These are phyloP conservation scores for Lentinula lateritia DNA, from an alignment of 768 basidiomycete species.

Conservation along the genomic window DNA sequence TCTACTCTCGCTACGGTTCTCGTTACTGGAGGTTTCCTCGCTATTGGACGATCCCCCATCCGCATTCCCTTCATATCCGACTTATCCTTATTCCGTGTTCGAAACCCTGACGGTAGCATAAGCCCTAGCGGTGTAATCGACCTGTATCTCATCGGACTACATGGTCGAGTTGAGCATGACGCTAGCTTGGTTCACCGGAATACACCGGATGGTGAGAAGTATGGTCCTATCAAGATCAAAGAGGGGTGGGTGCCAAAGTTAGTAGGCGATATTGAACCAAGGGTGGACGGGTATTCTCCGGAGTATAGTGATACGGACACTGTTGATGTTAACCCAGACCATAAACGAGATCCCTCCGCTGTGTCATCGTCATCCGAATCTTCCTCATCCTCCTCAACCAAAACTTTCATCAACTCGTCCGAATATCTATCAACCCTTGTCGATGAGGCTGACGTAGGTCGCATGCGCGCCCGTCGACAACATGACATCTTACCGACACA, in stretches of 20 bases:
- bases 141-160: constrained; percentile 39
- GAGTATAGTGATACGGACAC: constrained; percentile 14
- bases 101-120: constrained; percentile 1
- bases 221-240: constrained; percentile 38
- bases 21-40: constrained; percentile 38
- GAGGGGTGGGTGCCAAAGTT: constrained; percentile 32
- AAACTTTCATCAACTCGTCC: background rate
- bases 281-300: constrained; percentile 21
- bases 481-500: constrained; percentile 25
- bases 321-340: background rate
- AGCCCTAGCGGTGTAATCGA: constrained; percentile 4
- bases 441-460: constrained; percentile 38
- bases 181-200: constrained; percentile 55
- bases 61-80: constrained; percentile 19
- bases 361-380: background rate
- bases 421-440: constrained; percentile 17
- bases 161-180: constrained; percentile 51
- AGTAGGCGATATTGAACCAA: constrained; percentile 24
- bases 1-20: constrained; percentile 41
- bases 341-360: background rate
- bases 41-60: constrained; percentile 30
- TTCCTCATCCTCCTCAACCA: background rate
- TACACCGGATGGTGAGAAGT: constrained; percentile 29
- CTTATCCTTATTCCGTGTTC: background rate
- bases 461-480: constrained; percentile 49